Percentiles rank a stretch among this genome's conserved stretches.
Evolutionary conservation across 345 rosid genomes (phyloP).

Genomic region (Linum tenue): DNA sequence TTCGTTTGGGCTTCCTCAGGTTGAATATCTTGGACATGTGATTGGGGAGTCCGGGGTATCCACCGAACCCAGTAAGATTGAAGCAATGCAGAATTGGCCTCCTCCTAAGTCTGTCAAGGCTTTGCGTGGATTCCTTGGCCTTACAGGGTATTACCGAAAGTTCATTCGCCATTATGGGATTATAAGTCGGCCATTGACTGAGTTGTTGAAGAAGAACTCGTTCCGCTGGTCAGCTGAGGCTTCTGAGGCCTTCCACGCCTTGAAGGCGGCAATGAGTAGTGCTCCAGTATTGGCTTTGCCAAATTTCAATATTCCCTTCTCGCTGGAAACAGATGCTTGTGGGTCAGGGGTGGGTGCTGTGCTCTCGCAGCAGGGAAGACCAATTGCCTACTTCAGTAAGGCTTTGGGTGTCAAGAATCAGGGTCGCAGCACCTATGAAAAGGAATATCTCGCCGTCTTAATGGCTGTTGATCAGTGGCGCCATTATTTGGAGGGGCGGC

Average conservation of each 20-base stretch:
- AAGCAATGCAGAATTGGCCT: neutral
- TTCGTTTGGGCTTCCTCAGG: neutral
- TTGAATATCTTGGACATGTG: neutral
- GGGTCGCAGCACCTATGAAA: neutral
- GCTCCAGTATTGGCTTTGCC: neutral
- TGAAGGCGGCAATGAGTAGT: neutral
- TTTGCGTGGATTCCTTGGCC: neutral
- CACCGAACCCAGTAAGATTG: neutral
- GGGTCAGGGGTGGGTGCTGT: neutral
- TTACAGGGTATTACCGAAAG: neutral
- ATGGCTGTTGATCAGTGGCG: neutral
- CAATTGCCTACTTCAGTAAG: neutral
- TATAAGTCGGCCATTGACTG: no score
- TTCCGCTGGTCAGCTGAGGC: no score
- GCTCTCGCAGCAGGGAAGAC: neutral
- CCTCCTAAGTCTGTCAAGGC: neutral
- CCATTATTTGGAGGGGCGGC: neutral
- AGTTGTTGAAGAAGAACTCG: no score
- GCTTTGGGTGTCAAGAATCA: neutral
- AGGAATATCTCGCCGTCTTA: neutral
- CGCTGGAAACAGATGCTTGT: neutral
- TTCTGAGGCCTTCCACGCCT: neutral
- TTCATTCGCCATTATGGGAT: no score
- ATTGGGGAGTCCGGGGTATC: neutral
- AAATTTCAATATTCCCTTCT: neutral